Evolutionary conservation across 148 eudicot species (phyloP), one percentile per base, ranked within the genome.

Genomic region (Rhododendron ovatum): DNA sequence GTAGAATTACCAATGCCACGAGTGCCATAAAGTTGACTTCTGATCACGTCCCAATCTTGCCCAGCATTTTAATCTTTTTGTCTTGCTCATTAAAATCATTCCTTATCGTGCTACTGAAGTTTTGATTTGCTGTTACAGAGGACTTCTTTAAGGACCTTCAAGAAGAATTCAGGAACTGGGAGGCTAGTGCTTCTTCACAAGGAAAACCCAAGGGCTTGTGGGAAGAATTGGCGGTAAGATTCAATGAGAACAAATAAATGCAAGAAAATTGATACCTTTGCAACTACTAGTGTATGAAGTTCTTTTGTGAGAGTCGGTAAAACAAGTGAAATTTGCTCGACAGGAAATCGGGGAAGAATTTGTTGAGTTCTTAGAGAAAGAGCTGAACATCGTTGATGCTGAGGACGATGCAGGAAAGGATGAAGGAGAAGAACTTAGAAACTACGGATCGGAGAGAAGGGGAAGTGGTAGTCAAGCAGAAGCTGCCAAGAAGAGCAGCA

Each of bases 281-380:
- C 26, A 83, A 83, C 30, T 45, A 28, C 11, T 26, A 0, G 57
- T 83, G 57, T 69, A n/a, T 71, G 74, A 4, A 73, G 76, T 65
- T 50, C 51, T 73, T 50, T 28, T 18, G 59, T 41, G 69, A 53
- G 3, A 33, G 35, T 22, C 35, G 6, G 2, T 78, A 7, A 35
- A 48, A 59, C 28, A 75, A 75, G n/a, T 14, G 37, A 53, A 41
- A 57, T 78, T 59, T 80, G 65, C 33, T 35, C 83, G 55, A 74
- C 93, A 98, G 99, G 99, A 94, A 80, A 95, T 98, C 48, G 99
- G 99, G 57, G 99, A 95, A 90, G 99, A 98, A 84, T 94, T 98
- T 88, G 99, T 95, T 63, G 98, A 94, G 91, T 98, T 95, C 89
- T 89, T 98, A 82, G 99, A 98, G 90, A 98, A 98, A 87, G 99